These are phyloP conservation scores for Hygrophorus russula DNA, from an alignment of 768 basidiomycete species.

Conservation along the genomic window DNA sequence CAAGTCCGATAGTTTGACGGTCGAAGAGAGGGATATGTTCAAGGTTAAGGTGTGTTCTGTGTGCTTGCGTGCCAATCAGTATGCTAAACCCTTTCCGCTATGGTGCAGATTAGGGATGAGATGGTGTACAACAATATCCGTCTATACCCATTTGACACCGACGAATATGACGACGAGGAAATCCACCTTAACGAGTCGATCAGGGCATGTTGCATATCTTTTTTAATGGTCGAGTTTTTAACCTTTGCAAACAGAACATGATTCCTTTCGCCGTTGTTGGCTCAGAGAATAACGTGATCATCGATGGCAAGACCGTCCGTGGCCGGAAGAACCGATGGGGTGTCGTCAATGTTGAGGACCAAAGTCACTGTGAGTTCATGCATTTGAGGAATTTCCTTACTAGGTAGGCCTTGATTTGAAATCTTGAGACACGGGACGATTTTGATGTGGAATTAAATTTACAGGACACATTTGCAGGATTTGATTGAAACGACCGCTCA, in stretches of 20 bases:
- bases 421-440: conserved; percentile 1
- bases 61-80: not conserved
- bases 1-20: conserved; percentile 88
- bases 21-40: conserved; percentile 88
- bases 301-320: conserved; percentile 91
- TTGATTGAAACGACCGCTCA: conserved; percentile 98
- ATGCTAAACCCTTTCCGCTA: conserved; percentile 10
- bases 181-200: conserved; percentile 82
- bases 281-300: conserved; percentile 91
- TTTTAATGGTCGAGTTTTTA: not conserved
- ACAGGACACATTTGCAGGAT: conserved; percentile 92
- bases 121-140: conserved; percentile 86
- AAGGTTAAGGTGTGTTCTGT: conserved; percentile 64
- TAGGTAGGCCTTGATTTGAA: conserved; percentile 32
- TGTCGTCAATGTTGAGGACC: conserved; percentile 95
- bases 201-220: conserved; percentile 37
- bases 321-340: conserved; percentile 98
- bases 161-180: conserved; percentile 92
- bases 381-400: conserved; percentile 96
- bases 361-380: conserved; percentile 95
- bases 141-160: conserved; percentile 93
- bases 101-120: conserved; percentile 79
- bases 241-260: conserved; percentile 47
- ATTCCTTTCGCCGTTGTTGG: conserved; percentile 97
- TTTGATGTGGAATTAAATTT: not conserved